Evolutionary conservation across 176 grass and related monocot genomes (phyloP).

Genomic region (Oryza punctata): DNA sequence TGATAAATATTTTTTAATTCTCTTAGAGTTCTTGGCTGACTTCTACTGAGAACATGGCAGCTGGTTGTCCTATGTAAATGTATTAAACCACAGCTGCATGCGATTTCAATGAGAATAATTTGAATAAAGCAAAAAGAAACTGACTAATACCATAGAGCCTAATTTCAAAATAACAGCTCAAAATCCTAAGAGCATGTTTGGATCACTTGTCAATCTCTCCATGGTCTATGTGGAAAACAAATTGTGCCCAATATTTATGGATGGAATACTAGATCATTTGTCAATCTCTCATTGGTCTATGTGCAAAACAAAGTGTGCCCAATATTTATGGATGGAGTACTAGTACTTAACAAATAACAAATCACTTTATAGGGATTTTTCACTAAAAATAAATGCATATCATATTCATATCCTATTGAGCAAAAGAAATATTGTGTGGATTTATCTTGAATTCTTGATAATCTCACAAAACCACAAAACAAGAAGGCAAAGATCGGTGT

Average conservation of each 20-base stretch:
- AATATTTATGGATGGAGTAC: too few relatives aligned
- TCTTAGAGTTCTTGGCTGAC: constrained; percentile 20
- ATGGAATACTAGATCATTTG: too few relatives aligned
- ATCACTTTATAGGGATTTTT: too few relatives aligned
- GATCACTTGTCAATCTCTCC: too few relatives aligned
- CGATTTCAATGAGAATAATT: constrained; percentile 14
- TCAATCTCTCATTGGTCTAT: too few relatives aligned
- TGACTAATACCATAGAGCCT: not conserved
- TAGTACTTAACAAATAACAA: too few relatives aligned
- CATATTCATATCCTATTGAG: too few relatives aligned
- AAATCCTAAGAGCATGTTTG: not conserved
- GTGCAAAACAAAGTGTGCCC: too few relatives aligned
- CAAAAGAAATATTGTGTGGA: not conserved
- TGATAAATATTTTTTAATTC: not conserved
- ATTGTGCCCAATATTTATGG: too few relatives aligned
- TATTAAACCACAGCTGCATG: constrained; percentile 1
- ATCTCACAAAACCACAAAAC: not conserved
- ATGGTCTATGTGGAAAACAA: too few relatives aligned
- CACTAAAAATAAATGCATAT: too few relatives aligned
- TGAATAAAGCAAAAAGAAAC: constrained; percentile 2
- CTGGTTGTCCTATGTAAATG: constrained; percentile 19
- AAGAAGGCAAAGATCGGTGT: not conserved
- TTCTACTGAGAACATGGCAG: not conserved
- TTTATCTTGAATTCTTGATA: not conserved
- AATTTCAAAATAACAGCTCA: not conserved